Evolutionary conservation across 371 early-diverging fungal species (phyloP).

Genomic region (Zychaea mexicana): DNA sequence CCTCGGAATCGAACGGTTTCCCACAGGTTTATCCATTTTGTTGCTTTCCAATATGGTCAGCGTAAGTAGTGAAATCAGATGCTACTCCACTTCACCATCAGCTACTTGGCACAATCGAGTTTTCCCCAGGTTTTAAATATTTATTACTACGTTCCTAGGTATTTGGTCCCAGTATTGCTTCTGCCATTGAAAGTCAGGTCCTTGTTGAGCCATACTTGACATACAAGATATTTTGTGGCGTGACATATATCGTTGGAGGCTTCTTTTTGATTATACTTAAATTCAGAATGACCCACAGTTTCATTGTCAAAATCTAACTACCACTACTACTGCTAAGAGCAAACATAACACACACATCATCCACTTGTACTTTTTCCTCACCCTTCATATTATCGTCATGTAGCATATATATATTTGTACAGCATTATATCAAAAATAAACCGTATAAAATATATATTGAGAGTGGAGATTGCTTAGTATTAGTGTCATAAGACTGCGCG

Average conservation of each 20-base stretch:
- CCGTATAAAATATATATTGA: too few species aligned
- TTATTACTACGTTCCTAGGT: slow-evolving; percentile 26
- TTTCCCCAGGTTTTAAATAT: slow-evolving; percentile 31
- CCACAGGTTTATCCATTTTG: slow-evolving; percentile 31
- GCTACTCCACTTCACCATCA: slow-evolving; percentile 18
- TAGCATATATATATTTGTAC: too few species aligned
- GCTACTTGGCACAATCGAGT: slow-evolving; percentile 26
- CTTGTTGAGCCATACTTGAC: slow-evolving; percentile 25
- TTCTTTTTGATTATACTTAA: slow-evolving; percentile 24
- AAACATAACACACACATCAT: neutral
- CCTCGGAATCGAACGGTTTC: slow-evolving; percentile 33
- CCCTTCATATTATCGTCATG: too few species aligned
- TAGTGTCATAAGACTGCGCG: too few species aligned
- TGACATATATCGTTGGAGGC: slow-evolving; percentile 18
- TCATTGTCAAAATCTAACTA: slow-evolving; percentile 1
- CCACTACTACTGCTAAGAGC: neutral
- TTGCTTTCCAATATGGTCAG: slow-evolving; percentile 2
- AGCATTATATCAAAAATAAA: too few species aligned
- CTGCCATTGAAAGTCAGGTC: slow-evolving; percentile 30
- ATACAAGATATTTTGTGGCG: slow-evolving; percentile 38
- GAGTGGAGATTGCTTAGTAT: too few species aligned
- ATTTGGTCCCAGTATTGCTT: slow-evolving; percentile 32
- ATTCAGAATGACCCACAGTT: slow-evolving; percentile 18
- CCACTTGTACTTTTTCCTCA: too few species aligned
- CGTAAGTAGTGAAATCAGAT: too few species aligned